Percentiles rank a stretch among this genome's conserved stretches.
Evolutionary conservation across 1,139 yeast genomes (phyloP).

Genomic region (Pichia sp.): DNA sequence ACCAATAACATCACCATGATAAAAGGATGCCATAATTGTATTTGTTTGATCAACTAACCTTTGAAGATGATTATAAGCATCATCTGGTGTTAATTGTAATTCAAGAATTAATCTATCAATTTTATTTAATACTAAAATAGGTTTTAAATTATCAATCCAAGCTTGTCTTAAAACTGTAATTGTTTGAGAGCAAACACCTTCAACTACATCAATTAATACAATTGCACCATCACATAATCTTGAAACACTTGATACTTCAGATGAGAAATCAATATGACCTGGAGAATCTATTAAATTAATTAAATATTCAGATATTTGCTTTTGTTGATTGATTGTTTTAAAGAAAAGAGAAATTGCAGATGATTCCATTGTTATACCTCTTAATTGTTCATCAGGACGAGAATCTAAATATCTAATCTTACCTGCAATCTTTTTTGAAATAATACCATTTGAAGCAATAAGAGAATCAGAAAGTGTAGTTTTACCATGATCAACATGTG

Average conservation of each 20-base stretch:
- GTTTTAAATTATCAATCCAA: slow-evolving; percentile 89
- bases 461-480: slow-evolving; percentile 91
- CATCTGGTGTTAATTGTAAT: slow-evolving; percentile 72
- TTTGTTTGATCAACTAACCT: slow-evolving; percentile 88
- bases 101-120: slow-evolving; percentile 83
- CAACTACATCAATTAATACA: slow-evolving; percentile 92
- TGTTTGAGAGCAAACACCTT: slow-evolving; percentile 97
- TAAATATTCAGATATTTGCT: slow-evolving; percentile 63
- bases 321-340: slow-evolving; percentile 46
- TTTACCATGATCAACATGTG: slow-evolving; percentile 98
- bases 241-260: slow-evolving; percentile 94
- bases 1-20: slow-evolving; percentile 89
- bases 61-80: slow-evolving; percentile 76
- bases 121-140: slow-evolving; percentile 86
- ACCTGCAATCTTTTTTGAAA: slow-evolving; percentile 92
- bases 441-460: slow-evolving; percentile 92
- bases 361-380: slow-evolving; percentile 98
- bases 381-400: slow-evolving; percentile 87
- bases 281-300: slow-evolving; percentile 96
- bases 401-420: slow-evolving; percentile 90
- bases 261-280: slow-evolving; percentile 95
- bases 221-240: slow-evolving; percentile 96
- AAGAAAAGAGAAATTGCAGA: slow-evolving; percentile 88
- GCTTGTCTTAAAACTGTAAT: slow-evolving; percentile 92
- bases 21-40: slow-evolving; percentile 90